phyloP scores from a whole-genome alignment of 2,329 filamentous ascomycete genomes.

The Didymella glomerata region DNA sequence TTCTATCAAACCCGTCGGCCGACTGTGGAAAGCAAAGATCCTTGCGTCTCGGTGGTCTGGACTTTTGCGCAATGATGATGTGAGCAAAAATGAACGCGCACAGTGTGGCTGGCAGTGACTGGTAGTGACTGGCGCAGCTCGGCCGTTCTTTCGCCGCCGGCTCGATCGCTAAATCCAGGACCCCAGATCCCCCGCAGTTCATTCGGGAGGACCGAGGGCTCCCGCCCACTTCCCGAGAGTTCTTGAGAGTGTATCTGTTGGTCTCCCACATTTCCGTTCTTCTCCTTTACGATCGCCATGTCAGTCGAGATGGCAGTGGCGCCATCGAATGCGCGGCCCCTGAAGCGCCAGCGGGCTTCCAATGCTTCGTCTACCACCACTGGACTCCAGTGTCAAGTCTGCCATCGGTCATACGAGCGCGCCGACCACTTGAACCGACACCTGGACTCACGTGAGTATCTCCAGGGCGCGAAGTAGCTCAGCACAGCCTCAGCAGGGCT shows the following conservation, averaged over 20 bases:
- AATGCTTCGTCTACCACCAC: slow-evolving; percentile 3
- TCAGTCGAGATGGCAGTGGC: not conserved
- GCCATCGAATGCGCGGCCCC: not conserved
- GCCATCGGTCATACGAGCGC: slow-evolving; percentile 40
- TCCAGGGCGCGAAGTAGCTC: not conserved
- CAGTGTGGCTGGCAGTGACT: not conserved
- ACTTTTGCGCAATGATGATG: not conserved
- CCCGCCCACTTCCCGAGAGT: not conserved
- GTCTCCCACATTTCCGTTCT: not conserved
- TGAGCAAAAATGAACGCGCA: not conserved
- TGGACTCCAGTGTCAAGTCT: slow-evolving; percentile 38
- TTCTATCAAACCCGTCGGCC: not conserved
- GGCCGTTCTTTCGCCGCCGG: not conserved
- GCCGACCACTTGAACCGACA: slow-evolving; percentile 44
- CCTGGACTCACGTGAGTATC: slow-evolving; percentile 37
- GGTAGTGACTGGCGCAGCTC: no score
- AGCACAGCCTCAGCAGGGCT: no score
- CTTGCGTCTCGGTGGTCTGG: not conserved
- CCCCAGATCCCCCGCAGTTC: not conserved
- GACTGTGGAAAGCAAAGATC: not conserved
- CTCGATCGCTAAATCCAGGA: not conserved
- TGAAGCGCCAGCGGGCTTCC: not conserved
- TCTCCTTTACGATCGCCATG: not conserved
- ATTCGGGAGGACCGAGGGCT: not conserved
- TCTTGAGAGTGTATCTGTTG: not conserved